phyloP scores from a whole-genome alignment of 331 rosid species.

The Malus hybrid region DNA sequence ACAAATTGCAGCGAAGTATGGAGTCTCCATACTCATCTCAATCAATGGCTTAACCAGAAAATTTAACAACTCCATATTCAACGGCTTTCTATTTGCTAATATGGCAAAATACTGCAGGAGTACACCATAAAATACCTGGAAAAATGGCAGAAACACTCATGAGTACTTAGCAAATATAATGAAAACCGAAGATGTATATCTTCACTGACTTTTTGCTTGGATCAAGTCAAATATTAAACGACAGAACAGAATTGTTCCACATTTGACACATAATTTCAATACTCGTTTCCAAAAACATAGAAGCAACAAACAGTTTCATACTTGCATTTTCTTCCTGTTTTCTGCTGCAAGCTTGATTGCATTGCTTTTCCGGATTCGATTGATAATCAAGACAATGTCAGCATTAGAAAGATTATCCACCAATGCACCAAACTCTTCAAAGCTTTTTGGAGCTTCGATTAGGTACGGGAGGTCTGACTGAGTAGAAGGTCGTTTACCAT shows the following conservation, averaged over 20 bases:
- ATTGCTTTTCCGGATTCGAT: conserved; percentile 75
- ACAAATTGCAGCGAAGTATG: conserved; percentile 90
- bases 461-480: conserved; percentile 64
- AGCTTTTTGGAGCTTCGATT: conserved; percentile 81
- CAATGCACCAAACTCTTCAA: conserved; percentile 56
- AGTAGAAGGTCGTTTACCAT: conserved; percentile 29
- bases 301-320: conserved; percentile 26
- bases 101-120: conserved; percentile 88
- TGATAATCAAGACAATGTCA: conserved; percentile 55
- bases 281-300: conserved; percentile 1
- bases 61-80: conserved; percentile 60
- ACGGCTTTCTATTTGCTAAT: conserved; percentile 55
- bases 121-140: conserved; percentile 81
- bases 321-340: conserved; percentile 89
- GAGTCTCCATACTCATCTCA: conserved; percentile 85
- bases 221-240: background rate
- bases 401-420: conserved; percentile 46
- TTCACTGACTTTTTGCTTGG: background rate
- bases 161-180: background rate
- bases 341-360: conserved; percentile 75
- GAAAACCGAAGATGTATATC: background rate
- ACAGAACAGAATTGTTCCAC: background rate
- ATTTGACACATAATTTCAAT: conserved; percentile 1
- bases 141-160: conserved; percentile 15
- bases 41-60: conserved; percentile 73